Conservation (phyloP, 2,329 filamentous ascomycete genomes). For the Tetracladium maxilliforme region DNA sequence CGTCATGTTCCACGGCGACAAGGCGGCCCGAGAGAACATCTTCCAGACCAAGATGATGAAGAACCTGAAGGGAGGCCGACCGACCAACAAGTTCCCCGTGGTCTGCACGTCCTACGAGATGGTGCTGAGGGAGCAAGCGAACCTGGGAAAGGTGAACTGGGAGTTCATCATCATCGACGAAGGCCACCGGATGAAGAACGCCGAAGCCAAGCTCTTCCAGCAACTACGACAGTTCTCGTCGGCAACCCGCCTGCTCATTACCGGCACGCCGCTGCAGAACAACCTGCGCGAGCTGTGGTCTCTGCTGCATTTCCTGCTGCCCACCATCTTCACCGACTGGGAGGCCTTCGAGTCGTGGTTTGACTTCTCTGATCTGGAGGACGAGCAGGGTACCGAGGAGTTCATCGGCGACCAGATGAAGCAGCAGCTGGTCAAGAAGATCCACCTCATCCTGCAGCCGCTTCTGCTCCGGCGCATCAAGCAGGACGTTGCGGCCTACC, state of each 20-base stretch:
- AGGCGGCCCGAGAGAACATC: conserved; percentile 62
- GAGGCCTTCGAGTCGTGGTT: conserved; percentile 95
- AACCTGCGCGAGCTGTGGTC: conserved; percentile 94
- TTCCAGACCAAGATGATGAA: conserved; percentile 57
- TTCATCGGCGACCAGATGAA: conserved; percentile 68
- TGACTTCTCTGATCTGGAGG: conserved; percentile 83
- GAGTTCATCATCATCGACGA: conserved; percentile 98
- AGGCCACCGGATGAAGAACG: conserved; percentile 93
- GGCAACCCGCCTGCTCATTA: conserved; percentile 81
- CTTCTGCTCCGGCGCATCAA: conserved; percentile 81
- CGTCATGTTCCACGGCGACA: conserved; percentile 78
- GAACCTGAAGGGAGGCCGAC: conserved; percentile 45
- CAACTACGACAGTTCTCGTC: conserved; percentile 81
- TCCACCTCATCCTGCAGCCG: conserved; percentile 86
- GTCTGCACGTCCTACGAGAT: conserved; percentile 96
- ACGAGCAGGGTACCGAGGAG: conserved; percentile 64
- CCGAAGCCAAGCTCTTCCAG: conserved; percentile 81
- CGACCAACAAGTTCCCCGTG: conserved; percentile 62
- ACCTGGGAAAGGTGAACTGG: conserved; percentile 76
- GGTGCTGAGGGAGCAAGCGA: conserved; percentile 76
- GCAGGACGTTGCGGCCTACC: conserved; percentile 74
- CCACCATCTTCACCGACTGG: conserved; percentile 83
- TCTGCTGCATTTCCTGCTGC: conserved; percentile 80
- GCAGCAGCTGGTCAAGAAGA: conserved; percentile 67
- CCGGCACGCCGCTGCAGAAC: conserved; percentile 89